Base-by-base conservation (phyloP, 768 basidiomycete species). In the Phaffia australis region DNA sequence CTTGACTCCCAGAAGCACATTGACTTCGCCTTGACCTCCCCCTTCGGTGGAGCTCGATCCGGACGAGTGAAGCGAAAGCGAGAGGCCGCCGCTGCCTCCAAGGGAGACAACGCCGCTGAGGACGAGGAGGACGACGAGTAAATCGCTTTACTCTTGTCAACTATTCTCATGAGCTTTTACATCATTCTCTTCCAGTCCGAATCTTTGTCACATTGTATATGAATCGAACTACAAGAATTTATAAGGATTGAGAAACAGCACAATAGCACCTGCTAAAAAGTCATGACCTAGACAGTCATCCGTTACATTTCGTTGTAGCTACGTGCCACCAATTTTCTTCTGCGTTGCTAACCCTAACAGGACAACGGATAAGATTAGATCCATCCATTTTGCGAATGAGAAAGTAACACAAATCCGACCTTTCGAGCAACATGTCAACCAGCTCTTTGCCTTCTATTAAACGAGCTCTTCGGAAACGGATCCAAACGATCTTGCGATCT, bases 1-100 rank as follows among this genome's bases (percentile, higher is more conserved):
- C 87, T 98, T 73, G 95, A 97, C 82, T 94, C 91, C 69, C 93
- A 97, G 83, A 98, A 79, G 79, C 95, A 99, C 84, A 94, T 99
- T 77, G 95, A 99, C 84, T 99, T 97, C 77, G 87, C 94, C 55
- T 85, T 93, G 72, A 93, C 87, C 67, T 95, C 92, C 70, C 93
- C 94, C 65, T 94, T 89, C 75, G 94, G 93, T 76, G 94, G 94
- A 74, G 93, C 88, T 72, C 86, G 88, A 69, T 81, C 89, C 32
- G 64, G 64, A 42, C 60, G 64, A 48, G 64, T 65, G 35, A 97
- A 98, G 89, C 86, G 94, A 79, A 98, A 95, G 87, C 89, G 93
- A 75, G 89, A 89, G 54, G 93, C 90, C 69, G 89, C 87, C 70
- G 89, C 88, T 81, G 88, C 85, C 81, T 88, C 87, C 72, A 89